Percentiles rank a stretch among this genome's conserved stretches.
Conservation (phyloP, 768 basidiomycete genomes). For the Suillus decipiens region DNA sequence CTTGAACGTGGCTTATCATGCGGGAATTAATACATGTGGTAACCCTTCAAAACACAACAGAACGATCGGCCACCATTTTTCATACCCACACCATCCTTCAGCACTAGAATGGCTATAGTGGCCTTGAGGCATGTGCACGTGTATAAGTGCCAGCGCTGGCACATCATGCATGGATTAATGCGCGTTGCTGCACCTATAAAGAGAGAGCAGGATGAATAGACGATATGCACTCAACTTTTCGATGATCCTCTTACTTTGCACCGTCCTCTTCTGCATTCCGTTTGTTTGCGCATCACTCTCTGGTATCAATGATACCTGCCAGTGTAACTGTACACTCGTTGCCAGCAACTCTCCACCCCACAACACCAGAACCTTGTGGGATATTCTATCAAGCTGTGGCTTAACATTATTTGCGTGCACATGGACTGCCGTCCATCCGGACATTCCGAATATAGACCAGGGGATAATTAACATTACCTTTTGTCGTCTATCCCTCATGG, state of each 20-base stretch:
- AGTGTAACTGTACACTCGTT: not conserved
- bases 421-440: not conserved
- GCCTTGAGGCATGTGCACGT: too few relatives aligned
- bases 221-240: not conserved
- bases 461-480: not conserved
- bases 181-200: not conserved
- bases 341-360: not conserved
- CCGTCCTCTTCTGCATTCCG: constrained; percentile 37
- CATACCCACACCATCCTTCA: too few relatives aligned
- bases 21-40: too few relatives aligned
- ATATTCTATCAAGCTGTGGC: not conserved
- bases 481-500: not conserved
- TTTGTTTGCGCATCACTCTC: not conserved
- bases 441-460: not conserved
- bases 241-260: not conserved
- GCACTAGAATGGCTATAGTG: too few relatives aligned
- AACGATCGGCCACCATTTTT: too few relatives aligned
- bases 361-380: not conserved
- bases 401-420: not conserved
- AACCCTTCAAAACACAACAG: too few relatives aligned
- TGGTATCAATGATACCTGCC: not conserved
- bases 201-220: not conserved
- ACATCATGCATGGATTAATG: too few relatives aligned
- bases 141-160: too few relatives aligned
- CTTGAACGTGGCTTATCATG: too few relatives aligned